Percentiles rank a stretch among this genome's conserved stretches.
phyloP scores from a whole-genome alignment of 441 rosid genomes.

The Erodium trifolium region DNA sequence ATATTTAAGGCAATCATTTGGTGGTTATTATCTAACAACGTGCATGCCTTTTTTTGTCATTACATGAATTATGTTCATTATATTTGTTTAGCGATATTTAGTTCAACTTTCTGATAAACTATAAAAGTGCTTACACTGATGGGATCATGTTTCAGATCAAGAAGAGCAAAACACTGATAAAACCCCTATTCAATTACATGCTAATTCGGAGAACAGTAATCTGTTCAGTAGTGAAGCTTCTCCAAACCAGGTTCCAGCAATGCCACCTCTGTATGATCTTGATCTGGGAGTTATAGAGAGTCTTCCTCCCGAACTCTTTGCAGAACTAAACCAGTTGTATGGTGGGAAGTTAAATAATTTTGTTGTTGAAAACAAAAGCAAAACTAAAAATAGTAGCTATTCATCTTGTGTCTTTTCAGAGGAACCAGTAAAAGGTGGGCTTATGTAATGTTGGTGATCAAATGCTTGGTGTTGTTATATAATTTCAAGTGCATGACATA shows the following conservation, averaged over 20 bases:
- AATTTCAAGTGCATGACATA: slow-evolving; percentile 21
- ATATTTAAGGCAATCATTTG: background rate
- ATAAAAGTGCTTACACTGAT: slow-evolving; percentile 10
- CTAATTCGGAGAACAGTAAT: slow-evolving; percentile 26
- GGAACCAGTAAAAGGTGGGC: slow-evolving; percentile 33
- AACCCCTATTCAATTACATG: slow-evolving; percentile 24
- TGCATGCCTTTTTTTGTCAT: background rate
- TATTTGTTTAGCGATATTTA: background rate
- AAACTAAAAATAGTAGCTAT: slow-evolving; percentile 27
- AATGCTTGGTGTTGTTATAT: background rate
- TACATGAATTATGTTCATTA: too few relatives aligned
- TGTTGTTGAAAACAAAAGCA: slow-evolving; percentile 41
- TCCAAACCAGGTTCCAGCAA: slow-evolving; percentile 29
- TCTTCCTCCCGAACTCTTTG: slow-evolving; percentile 77
- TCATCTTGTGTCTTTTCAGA: slow-evolving; percentile 21
- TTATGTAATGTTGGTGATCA: slow-evolving; percentile 9
- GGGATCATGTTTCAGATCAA: slow-evolving; percentile 34
- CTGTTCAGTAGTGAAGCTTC: slow-evolving; percentile 22
- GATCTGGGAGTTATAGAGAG: slow-evolving; percentile 71
- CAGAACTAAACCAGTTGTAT: slow-evolving; percentile 74
- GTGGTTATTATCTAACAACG: background rate
- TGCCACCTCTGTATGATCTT: slow-evolving; percentile 63
- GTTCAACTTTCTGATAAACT: background rate
- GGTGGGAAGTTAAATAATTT: slow-evolving; percentile 60
- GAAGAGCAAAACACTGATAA: slow-evolving; percentile 24